These are phyloP conservation scores for Barnettozyma siamensis DNA, from an alignment of 805 yeast species.

Conservation along the genomic window DNA sequence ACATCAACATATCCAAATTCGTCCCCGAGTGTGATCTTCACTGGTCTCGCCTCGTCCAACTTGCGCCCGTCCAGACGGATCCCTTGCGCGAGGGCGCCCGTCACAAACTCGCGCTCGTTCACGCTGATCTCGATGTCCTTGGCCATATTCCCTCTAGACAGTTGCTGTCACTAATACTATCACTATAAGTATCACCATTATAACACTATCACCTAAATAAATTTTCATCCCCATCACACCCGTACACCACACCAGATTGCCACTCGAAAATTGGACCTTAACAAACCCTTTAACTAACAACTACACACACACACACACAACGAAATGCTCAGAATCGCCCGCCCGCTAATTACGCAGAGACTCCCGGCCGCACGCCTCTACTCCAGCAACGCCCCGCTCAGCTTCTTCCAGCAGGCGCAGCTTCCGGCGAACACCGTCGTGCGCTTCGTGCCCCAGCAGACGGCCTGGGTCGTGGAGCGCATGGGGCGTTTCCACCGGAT, in stretches of 20 bases:
- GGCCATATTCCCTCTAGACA: slow-evolving; percentile 39
- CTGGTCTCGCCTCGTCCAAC: slow-evolving; percentile 57
- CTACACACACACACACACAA: neutral
- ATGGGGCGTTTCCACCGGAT: slow-evolving; percentile 77
- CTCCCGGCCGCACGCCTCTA: neutral
- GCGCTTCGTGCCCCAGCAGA: slow-evolving; percentile 83
- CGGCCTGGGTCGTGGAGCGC: slow-evolving; percentile 86
- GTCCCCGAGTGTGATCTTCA: slow-evolving; percentile 57
- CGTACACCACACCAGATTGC: slow-evolving; percentile 8
- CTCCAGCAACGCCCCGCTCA: slow-evolving; percentile 27
- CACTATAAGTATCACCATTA: too few relatives aligned
- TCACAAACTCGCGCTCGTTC: slow-evolving; percentile 57
- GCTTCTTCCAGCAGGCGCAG: slow-evolving; percentile 54
- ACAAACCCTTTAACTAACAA: too few relatives aligned
- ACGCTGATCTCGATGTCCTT: slow-evolving; percentile 54
- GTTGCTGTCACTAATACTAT: neutral
- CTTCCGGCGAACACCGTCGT: slow-evolving; percentile 72
- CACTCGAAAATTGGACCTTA: too few relatives aligned
- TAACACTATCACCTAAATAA: too few relatives aligned
- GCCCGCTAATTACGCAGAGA: neutral
- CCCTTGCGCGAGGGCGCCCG: slow-evolving; percentile 57
- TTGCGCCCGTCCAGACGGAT: slow-evolving; percentile 65
- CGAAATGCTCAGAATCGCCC: neutral
- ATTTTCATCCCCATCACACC: slow-evolving; percentile 3
- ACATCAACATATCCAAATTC: slow-evolving; percentile 82